phyloP scores from a whole-genome alignment of 2,329 filamentous ascomycete genomes.

The Epichloe sylvatica region DNA sequence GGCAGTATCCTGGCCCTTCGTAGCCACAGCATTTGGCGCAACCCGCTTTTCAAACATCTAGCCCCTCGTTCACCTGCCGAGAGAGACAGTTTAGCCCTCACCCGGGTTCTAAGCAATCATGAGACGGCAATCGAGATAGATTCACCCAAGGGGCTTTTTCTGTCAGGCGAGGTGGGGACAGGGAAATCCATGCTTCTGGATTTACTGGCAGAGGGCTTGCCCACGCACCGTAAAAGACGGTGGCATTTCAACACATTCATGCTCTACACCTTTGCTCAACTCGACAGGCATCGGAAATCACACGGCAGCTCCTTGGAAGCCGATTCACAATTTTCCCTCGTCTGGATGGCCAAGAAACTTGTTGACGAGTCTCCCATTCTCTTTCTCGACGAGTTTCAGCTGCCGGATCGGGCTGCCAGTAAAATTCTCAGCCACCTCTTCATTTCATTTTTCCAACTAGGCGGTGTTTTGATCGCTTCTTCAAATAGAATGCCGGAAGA shows the following conservation, averaged over 20 bases:
- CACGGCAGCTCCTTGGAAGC: conserved; percentile 8
- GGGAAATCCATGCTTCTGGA: conserved; percentile 80
- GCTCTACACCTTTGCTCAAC: conserved; percentile 58
- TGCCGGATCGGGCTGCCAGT: conserved; percentile 62
- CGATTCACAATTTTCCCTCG: conserved; percentile 46
- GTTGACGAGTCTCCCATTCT: conserved; percentile 61
- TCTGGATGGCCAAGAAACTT: conserved; percentile 64
- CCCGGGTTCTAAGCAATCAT: conserved; percentile 53
- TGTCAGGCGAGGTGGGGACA: conserved; percentile 71
- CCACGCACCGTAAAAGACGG: conserved; percentile 55
- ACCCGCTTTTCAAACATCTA: conserved; percentile 44
- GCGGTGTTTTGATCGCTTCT: conserved; percentile 65
- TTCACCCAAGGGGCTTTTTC: conserved; percentile 59
- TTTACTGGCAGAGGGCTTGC: conserved; percentile 63
- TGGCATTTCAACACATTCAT: conserved; percentile 85
- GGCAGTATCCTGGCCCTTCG: conserved; percentile 31
- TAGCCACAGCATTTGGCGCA: conserved; percentile 42
- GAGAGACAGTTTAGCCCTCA: conserved; percentile 49
- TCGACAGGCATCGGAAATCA: conserved; percentile 49
- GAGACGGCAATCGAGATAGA: conserved; percentile 58
- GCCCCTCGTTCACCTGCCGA: conserved; percentile 38
- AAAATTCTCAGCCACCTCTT: conserved; percentile 71
- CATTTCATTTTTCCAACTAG: conserved; percentile 67
- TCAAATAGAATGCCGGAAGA: conserved; percentile 78
- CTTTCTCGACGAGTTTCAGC: conserved; percentile 73